These are phyloP conservation scores for Asterionellopsis glacialis DNA, from an alignment of 108 stramenopile species.

Conservation along the genomic window DNA sequence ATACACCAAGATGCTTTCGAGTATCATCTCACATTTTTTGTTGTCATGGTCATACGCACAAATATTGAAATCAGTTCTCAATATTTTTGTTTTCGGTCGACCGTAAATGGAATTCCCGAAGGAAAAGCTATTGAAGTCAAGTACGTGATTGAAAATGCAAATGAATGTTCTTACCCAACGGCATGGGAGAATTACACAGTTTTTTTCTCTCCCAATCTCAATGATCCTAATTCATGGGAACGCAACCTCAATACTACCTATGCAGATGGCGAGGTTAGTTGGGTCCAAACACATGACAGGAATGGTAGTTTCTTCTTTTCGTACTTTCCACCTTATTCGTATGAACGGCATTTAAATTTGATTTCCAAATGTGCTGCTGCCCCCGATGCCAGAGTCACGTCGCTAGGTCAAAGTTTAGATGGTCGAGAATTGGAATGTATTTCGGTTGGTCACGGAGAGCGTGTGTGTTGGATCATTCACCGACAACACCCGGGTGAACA, in stretches of 20 bases:
- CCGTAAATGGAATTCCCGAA: conserved; percentile 23
- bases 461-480: conserved; percentile 74
- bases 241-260: conserved; percentile 53
- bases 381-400: conserved; percentile 35
- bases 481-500: conserved; percentile 82
- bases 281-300: conserved; percentile 49
- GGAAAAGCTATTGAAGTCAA: conserved; percentile 21
- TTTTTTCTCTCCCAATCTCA: conserved; percentile 40
- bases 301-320: conserved; percentile 54
- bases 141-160: conserved; percentile 69
- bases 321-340: conserved; percentile 75
- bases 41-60: background rate
- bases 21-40: background rate
- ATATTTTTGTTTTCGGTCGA: conserved; percentile 65
- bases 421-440: conserved; percentile 76
- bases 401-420: conserved; percentile 58
- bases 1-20: background rate
- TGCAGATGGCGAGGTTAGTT: conserved; percentile 50
- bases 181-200: conserved; percentile 72
- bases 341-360: conserved; percentile 64
- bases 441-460: conserved; percentile 49
- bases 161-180: conserved; percentile 47
- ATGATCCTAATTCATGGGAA: conserved; percentile 55
- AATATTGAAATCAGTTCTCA: conserved; percentile 23
- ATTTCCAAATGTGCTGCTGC: conserved; percentile 36